Percentiles rank a stretch among this genome's conserved stretches.
Evolutionary conservation across 176 grass and related monocot species (phyloP).

Genomic region (Miscanthus lutarioriparius): DNA sequence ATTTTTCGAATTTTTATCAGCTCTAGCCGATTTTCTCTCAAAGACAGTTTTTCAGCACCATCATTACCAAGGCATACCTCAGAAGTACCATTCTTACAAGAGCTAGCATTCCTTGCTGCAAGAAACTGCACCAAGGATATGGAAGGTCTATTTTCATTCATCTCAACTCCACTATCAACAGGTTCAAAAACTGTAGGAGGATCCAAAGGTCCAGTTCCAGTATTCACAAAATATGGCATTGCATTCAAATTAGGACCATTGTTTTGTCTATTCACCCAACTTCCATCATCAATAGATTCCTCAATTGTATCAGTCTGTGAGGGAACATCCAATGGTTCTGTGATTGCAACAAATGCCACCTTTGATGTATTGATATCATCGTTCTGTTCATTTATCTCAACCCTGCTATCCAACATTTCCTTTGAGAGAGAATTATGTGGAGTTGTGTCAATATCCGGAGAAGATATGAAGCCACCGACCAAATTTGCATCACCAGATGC

Average conservation of each 20-base stretch:
- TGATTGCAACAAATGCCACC: slow-evolving; percentile 15
- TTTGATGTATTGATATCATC: neutral
- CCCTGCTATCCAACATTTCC: slow-evolving; percentile 25
- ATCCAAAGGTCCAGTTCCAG: slow-evolving; percentile 23
- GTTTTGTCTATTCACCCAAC: slow-evolving; percentile 5
- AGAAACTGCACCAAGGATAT: slow-evolving; percentile 43
- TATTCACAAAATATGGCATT: neutral
- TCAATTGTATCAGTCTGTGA: slow-evolving; percentile 19
- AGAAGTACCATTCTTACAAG: slow-evolving; percentile 28
- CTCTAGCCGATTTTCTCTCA: slow-evolving; percentile 9
- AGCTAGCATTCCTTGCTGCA: slow-evolving; percentile 20
- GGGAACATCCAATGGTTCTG: slow-evolving; percentile 20
- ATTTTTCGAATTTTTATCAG: slow-evolving; percentile 19
- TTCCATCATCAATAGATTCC: slow-evolving; percentile 28
- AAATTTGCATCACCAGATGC: slow-evolving; percentile 25
- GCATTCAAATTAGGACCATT: slow-evolving; percentile 1
- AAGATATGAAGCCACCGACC: slow-evolving; percentile 21
- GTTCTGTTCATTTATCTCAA: slow-evolving; percentile 30
- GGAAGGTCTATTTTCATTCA: slow-evolving; percentile 27
- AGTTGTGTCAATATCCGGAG: slow-evolving; percentile 29
- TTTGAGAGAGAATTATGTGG: slow-evolving; percentile 28
- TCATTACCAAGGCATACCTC: slow-evolving; percentile 14
- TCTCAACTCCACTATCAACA: slow-evolving; percentile 15
- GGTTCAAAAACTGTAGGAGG: slow-evolving; percentile 21
- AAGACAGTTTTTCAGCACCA: slow-evolving; percentile 5